Percentiles rank a stretch among this genome's conserved stretches.
Conservation (phyloP, 2,329 filamentous ascomycete genomes). For the Exophiala dermatitidis region DNA sequence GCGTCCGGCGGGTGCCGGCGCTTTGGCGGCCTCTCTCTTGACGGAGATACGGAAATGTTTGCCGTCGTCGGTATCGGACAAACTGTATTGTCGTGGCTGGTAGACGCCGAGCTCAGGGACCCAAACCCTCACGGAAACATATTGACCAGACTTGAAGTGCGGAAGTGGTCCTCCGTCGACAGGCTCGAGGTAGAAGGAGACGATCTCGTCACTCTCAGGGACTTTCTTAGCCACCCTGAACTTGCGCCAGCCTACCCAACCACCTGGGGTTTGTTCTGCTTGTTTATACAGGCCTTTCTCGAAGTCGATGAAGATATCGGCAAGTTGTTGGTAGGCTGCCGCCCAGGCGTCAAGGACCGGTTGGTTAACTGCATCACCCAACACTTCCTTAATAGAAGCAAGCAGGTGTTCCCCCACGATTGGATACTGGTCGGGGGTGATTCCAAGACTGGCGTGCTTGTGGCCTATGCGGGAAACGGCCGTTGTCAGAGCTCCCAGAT, state of each 20-base stretch:
- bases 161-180: constrained; percentile 56
- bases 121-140: constrained; percentile 56
- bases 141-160: constrained; percentile 62
- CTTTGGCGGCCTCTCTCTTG: constrained; percentile 56
- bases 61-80: constrained; percentile 48
- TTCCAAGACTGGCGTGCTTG: constrained; percentile 65
- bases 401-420: constrained; percentile 65
- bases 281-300: constrained; percentile 56
- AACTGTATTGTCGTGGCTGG: constrained; percentile 65
- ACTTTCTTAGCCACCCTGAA: constrained; percentile 61
- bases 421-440: constrained; percentile 61
- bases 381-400: constrained; percentile 57
- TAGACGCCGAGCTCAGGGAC: constrained; percentile 54
- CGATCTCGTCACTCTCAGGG: constrained; percentile 60
- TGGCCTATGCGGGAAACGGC: constrained; percentile 64
- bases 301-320: constrained; percentile 61
- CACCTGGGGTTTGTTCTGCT: constrained; percentile 12
- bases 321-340: constrained; percentile 65
- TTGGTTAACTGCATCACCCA: constrained; percentile 60
- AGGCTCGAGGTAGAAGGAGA: constrained; percentile 62
- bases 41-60: constrained; percentile 62
- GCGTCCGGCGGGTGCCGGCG: constrained; percentile 51
- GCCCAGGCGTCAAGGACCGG: constrained; percentile 61
- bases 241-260: constrained; percentile 60
- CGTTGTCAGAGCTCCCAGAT: constrained; percentile 53